Base-by-base conservation (phyloP, 129 eudicot genomes). In the Chrysanthemum seticuspe region DNA sequence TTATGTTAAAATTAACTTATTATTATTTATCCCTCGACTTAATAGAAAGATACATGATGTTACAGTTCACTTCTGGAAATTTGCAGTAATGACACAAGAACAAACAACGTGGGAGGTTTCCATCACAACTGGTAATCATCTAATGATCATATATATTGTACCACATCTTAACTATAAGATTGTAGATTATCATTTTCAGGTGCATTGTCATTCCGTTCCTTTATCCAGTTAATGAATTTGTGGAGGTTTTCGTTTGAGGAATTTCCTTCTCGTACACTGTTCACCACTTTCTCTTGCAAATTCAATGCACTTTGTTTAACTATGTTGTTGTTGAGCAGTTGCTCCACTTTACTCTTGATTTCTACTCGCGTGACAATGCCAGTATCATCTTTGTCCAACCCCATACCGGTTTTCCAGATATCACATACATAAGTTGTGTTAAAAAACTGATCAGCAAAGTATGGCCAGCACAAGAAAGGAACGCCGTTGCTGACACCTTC, bases 401-500 rank as follows among this genome's bases (percentile, higher is more conserved):
- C 80, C 68, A 91, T 25, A 2, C 97, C 95, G 12, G 71, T 74
- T 27, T 80, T 80, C 95, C 91, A 90, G 1, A 71, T 71, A 69
- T 90, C 89, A 58, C 79, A 77, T 19, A 87, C 71, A 53, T 87
- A 90, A 12, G 54, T 79, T 74, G 56, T 65, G 73, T 88, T 87
- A 13, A 81, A 52, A 67, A 77, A 78, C 59, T 90, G 97, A 72
- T 90, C 95, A 1, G 85, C 85, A 73, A 83, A 87, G 70, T 87
- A 90, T 13, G 94, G 95, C 91, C 95, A 87, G 49, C 97, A 90
- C 65, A 90, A 60, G 62, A 87, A 83, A 19, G 89, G 91, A 2
- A 87, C 48, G 6, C 95, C 97, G 45, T 78, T 83, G 78, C 89
- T 74, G 10, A 85, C 67, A 48, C 89, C 87, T 80, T 89, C 92